Evolutionary conservation across 192 early-diverging fungal species (phyloP).

Genomic region (Hyaloraphidium curvatum): DNA sequence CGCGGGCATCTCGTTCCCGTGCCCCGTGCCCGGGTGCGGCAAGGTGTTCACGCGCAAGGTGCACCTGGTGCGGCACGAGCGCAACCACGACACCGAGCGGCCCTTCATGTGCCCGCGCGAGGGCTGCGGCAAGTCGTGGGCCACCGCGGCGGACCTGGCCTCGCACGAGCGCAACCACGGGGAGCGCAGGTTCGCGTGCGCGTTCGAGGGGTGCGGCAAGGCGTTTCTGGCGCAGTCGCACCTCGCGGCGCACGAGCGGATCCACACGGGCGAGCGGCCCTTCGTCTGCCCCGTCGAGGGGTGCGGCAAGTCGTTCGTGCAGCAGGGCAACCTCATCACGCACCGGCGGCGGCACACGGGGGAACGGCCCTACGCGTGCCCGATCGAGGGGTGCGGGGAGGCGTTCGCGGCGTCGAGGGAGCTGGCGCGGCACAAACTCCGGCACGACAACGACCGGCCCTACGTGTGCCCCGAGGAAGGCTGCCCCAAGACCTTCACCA

Average conservation of each 20-base stretch:
- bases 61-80: conserved; percentile 16
- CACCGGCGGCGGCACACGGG: conserved; percentile 53
- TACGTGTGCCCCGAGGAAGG: conserved; percentile 6
- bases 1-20: not conserved
- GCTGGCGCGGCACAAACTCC: no score
- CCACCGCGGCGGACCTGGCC: no score
- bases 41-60: conserved; percentile 9
- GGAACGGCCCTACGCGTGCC: conserved; percentile 42
- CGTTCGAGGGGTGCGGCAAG: no score
- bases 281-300: conserved; percentile 42
- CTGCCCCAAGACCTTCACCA: conserved; percentile 9
- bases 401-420: conserved; percentile 47
- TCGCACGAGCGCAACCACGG: no score
- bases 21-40: conserved; percentile 7
- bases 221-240: no score
- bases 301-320: conserved; percentile 52
- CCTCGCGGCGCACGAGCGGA: conserved; percentile 55
- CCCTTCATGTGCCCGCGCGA: conserved; percentile 9
- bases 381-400: conserved; percentile 35
- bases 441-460: conserved; percentile 11
- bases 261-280: conserved; percentile 58
- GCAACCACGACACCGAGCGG: conserved; percentile 10
- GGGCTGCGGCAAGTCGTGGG: conserved; percentile 8
- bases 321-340: conserved; percentile 49
- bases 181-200: no score